Base-by-base conservation (phyloP, 768 basidiomycete genomes). In the Amanita pallidorosea region DNA sequence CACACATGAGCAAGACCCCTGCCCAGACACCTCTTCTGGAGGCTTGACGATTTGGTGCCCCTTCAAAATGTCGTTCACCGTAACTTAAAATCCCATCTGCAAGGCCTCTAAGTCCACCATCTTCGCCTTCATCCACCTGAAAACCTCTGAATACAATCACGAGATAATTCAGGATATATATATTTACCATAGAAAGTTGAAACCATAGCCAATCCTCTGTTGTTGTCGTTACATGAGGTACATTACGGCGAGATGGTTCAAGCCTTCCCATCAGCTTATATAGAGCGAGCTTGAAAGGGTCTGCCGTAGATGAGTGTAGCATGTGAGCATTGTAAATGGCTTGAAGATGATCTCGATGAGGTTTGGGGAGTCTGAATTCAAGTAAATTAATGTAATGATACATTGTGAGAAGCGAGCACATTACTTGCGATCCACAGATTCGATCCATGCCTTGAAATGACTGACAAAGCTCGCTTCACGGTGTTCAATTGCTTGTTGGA, bases 171-270 rank as follows among this genome's bases (percentile, higher is more conserved):
- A 29, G 5, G 38, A 5, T 22, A 38, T 50, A 34, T 12, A 4
- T 7, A 55, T 69, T 27, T 44, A 82, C 88, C 80, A 97, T 86
- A 1, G 84, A 76, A 12, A 98, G 75, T 68, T 99, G 94, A 72
- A 94, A 84, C 95, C 95, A 99, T 33, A 97, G 71, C 95, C 95
- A 99, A 65, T 99, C 96, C 63, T 97, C 96, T 2, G 90, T 93
- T 1, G 93, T 94, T 8, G 78, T 77, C 0, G 93, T 97, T 4
- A 97, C 91, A 36, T 83, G 79, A 5, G 81, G 77, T 2, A 94
- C 83, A 58, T 80, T 85, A 44, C 92, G 76, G 51, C 88, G 74
- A 4, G 77, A 67, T 1, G 91, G 81, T 57, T 99, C 96, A 47
- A 95, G 77, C 58, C 88, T 88, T 40, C 92, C 95, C 74, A 97